Evolutionary conservation across 768 basidiomycete species (phyloP).

Genomic region (Mrakia gelida): DNA sequence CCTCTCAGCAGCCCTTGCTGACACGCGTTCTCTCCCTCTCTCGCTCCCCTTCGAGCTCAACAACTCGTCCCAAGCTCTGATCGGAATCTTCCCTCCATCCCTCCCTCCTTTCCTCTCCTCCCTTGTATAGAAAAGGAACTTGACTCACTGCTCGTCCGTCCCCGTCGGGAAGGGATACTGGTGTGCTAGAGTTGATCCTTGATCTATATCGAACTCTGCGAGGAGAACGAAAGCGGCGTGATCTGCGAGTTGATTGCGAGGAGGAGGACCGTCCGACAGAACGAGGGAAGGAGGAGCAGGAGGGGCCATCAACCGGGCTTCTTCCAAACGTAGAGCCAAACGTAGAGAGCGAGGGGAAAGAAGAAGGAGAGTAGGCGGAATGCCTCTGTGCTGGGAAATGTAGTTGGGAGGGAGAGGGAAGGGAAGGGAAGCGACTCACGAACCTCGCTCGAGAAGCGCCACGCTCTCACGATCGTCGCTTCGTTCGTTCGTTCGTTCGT

Average conservation of each 20-base stretch:
- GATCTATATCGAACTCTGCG: slow-evolving; percentile 98
- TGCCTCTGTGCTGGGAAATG: too few species aligned
- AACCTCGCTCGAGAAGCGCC: too few species aligned
- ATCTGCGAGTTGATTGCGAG: neutral
- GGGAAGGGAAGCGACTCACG: too few species aligned
- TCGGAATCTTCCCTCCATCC: neutral
- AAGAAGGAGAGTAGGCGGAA: too few species aligned
- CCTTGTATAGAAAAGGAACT: neutral
- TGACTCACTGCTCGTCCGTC: slow-evolving; percentile 6
- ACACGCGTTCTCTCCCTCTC: too few species aligned
- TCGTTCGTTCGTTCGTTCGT: too few species aligned
- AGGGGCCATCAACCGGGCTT: neutral
- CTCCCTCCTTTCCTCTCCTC: neutral
- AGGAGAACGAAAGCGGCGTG: slow-evolving; percentile 76
- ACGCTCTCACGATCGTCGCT: too few species aligned
- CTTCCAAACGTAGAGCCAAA: too few species aligned
- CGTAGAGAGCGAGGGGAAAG: too few species aligned
- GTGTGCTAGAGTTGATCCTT: slow-evolving; percentile 87
- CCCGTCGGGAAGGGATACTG: slow-evolving; percentile 94
- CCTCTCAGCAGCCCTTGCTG: too few species aligned
- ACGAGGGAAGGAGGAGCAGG: neutral
- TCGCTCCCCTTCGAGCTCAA: neutral
- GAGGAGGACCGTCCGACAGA: neutral
- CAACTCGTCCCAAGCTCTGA: neutral
- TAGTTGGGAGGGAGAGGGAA: too few species aligned